Evolutionary conservation across 225 moss, liverwort and hornwort species (phyloP).

Genomic region (Rhytidiadelphus loreus): DNA sequence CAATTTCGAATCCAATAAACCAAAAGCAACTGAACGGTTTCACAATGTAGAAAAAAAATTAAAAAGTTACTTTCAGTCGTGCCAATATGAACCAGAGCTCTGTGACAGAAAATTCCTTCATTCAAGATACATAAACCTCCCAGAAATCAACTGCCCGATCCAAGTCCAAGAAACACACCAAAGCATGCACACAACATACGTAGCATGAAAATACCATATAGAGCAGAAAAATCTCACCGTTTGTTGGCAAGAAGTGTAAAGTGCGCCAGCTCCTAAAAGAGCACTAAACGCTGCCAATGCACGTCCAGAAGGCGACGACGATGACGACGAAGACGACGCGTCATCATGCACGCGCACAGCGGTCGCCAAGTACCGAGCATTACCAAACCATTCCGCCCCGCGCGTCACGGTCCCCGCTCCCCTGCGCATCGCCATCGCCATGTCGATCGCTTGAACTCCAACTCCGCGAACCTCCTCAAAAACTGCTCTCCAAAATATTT

Average conservation of each 20-base stretch:
- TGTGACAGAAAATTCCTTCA: not conserved
- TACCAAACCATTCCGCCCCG: not conserved
- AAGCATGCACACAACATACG: not conserved
- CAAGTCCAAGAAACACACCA: not conserved
- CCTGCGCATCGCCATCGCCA: constrained; percentile 26
- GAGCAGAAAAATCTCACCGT: not conserved
- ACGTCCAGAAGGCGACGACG: not conserved
- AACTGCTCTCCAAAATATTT: not conserved
- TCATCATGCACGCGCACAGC: constrained; percentile 12
- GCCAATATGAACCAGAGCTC: not conserved
- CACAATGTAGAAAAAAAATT: not conserved
- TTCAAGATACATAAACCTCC: not conserved
- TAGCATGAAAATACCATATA: not conserved
- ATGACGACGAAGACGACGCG: not conserved
- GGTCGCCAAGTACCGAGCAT: not conserved
- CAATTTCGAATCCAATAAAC: not conserved
- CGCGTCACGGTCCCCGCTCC: not conserved
- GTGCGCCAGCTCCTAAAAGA: constrained; percentile 23
- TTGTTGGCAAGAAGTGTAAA: constrained; percentile 13
- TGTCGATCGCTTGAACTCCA: not conserved
- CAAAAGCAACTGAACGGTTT: not conserved
- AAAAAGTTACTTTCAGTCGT: not conserved
- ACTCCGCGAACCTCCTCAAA: not conserved
- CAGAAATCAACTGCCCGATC: not conserved
- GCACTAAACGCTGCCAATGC: constrained; percentile 17